Conservation (phyloP, 2,329 filamentous ascomycete species). For the Monosporascus sp. region DNA sequence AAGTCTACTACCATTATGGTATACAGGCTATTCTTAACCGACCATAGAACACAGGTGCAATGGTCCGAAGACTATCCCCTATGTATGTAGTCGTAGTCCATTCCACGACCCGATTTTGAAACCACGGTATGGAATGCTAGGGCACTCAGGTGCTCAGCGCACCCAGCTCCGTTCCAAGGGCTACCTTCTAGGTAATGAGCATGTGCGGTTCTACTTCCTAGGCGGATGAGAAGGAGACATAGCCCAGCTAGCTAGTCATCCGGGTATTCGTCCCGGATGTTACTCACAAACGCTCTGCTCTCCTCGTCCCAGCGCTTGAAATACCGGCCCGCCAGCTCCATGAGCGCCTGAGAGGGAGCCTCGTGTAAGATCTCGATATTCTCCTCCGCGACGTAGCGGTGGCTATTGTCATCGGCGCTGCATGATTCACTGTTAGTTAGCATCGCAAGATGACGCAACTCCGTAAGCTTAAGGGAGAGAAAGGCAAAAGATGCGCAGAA, state of each 20-base stretch:
- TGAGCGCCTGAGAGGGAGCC: conserved; percentile 39
- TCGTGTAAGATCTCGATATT: conserved; percentile 48
- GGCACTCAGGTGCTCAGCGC: too few relatives aligned
- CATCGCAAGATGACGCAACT: neutral
- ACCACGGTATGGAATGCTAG: too few relatives aligned
- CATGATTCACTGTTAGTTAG: neutral
- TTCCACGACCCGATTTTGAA: too few relatives aligned
- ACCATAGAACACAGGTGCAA: too few relatives aligned
- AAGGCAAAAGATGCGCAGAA: neutral
- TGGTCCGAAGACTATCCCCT: too few relatives aligned
- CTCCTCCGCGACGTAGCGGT: conserved; percentile 64
- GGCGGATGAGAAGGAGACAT: too few relatives aligned
- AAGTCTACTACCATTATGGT: too few relatives aligned
- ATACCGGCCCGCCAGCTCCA: conserved; percentile 53
- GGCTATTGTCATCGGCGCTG: conserved; percentile 51
- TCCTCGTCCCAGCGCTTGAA: conserved; percentile 59
- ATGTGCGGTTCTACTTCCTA: too few relatives aligned
- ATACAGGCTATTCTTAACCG: too few relatives aligned
- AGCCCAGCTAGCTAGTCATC: conserved; percentile 44
- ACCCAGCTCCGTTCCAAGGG: too few relatives aligned
- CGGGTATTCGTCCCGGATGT: conserved; percentile 62
- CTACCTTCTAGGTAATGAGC: too few relatives aligned
- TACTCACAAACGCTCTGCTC: conserved; percentile 54
- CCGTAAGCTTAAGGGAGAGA: neutral
- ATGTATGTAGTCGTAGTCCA: too few relatives aligned